phyloP scores from a whole-genome alignment of 2,329 filamentous ascomycete genomes.

The Nannizziopsis barbatae region DNA sequence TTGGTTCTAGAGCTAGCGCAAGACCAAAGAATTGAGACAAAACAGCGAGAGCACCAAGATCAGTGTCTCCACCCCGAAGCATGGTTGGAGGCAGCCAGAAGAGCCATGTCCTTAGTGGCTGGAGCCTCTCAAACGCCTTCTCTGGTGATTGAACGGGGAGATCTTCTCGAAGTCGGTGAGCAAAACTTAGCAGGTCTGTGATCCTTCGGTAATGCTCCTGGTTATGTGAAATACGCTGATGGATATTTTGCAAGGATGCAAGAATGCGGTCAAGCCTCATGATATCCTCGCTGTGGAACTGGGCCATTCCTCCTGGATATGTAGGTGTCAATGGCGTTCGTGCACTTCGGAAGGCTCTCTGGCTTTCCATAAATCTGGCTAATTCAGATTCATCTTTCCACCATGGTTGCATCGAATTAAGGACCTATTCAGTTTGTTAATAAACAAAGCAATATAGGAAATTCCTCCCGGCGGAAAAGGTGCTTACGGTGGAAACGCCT shows the following conservation, averaged over 20 bases:
- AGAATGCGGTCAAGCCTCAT: slow-evolving; percentile 57
- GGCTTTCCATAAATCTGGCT: slow-evolving; percentile 33
- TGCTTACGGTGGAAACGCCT: slow-evolving; percentile 71
- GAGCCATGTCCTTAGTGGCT: slow-evolving; percentile 79
- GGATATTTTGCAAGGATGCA: slow-evolving; percentile 47
- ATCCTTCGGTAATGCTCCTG: slow-evolving; percentile 59
- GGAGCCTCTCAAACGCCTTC: slow-evolving; percentile 81
- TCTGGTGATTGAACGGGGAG: slow-evolving; percentile 59
- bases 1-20: slow-evolving; percentile 73
- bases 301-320: slow-evolving; percentile 19
- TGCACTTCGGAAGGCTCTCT: slow-evolving; percentile 29
- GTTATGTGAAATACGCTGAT: slow-evolving; percentile 56
- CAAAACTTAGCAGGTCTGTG: slow-evolving; percentile 58
- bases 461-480: slow-evolving; percentile 1
- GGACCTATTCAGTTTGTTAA: slow-evolving; percentile 47
- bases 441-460: too few species aligned
- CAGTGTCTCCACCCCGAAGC: slow-evolving; percentile 63
- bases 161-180: slow-evolving; percentile 61
- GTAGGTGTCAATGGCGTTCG: slow-evolving; percentile 27
- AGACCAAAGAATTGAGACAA: slow-evolving; percentile 87
- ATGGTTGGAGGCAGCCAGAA: slow-evolving; percentile 89
- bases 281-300: slow-evolving; percentile 52
- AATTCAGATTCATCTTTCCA: slow-evolving; percentile 70
- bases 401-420: slow-evolving; percentile 80
- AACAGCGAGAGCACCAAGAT: slow-evolving; percentile 67